Evolutionary conservation across 2,329 filamentous ascomycete genomes (phyloP).

Genomic region (Berkeleyomyces rouxiae): DNA sequence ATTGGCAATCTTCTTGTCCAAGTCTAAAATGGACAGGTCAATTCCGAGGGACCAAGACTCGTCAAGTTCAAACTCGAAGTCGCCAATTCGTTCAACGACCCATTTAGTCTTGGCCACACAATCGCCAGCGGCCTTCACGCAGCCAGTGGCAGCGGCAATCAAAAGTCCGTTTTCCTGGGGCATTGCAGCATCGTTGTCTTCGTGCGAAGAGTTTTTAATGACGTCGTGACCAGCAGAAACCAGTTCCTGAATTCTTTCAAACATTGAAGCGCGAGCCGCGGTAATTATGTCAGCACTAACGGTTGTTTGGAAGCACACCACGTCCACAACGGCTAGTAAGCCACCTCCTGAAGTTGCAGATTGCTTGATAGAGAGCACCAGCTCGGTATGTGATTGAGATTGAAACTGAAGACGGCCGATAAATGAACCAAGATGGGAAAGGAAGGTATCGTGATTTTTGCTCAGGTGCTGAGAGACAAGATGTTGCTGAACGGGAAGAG

Average conservation of each 20-base stretch:
- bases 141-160: constrained; percentile 64
- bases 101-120: constrained; percentile 75
- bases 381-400: constrained; percentile 73
- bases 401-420: constrained; percentile 81
- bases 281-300: constrained; percentile 50
- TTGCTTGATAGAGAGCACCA: constrained; percentile 67
- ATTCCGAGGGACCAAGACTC: constrained; percentile 32
- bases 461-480: constrained; percentile 72
- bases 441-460: constrained; percentile 67
- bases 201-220: constrained; percentile 49
- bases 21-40: constrained; percentile 35
- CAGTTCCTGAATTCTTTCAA: constrained; percentile 61
- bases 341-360: constrained; percentile 68
- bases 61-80: constrained; percentile 74
- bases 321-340: constrained; percentile 63
- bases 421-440: constrained; percentile 83
- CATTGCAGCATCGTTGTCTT: constrained; percentile 63
- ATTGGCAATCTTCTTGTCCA: constrained; percentile 18
- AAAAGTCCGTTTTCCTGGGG: constrained; percentile 63
- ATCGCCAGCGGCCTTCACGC: constrained; percentile 78
- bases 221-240: constrained; percentile 69
- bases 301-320: constrained; percentile 62
- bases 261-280: constrained; percentile 58
- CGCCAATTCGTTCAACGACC: constrained; percentile 75
- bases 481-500: constrained; percentile 43